Percentiles rank a stretch among this genome's conserved stretches.
phyloP scores from a whole-genome alignment of 2,329 filamentous ascomycete species.

The Chaetomiaceae sp. region DNA sequence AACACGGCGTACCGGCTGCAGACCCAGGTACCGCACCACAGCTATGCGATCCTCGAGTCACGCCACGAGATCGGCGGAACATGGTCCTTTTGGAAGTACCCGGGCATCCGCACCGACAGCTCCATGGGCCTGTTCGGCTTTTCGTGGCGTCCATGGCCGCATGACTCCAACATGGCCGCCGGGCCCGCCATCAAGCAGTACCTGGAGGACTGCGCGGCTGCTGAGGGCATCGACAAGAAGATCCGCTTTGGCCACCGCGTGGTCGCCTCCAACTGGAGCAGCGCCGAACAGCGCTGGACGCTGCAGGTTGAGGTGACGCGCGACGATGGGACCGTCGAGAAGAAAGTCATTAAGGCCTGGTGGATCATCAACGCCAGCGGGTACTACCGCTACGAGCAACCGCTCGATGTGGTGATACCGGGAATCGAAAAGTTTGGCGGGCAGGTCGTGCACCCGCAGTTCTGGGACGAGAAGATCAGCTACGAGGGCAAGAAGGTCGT shows the following conservation, averaged over 20 bases:
- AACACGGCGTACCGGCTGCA: conserved; percentile 66
- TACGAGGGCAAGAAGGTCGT: conserved; percentile 63
- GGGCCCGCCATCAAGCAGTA: conserved; percentile 51
- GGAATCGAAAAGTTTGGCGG: conserved; percentile 64
- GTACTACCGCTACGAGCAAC: conserved; percentile 68
- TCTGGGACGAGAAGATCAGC: conserved; percentile 67
- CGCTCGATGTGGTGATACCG: conserved; percentile 57
- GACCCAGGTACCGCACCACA: conserved; percentile 48
- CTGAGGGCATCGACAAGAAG: conserved; percentile 48
- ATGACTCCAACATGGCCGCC: conserved; percentile 47
- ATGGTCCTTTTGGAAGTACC: conserved; percentile 74
- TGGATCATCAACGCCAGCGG: conserved; percentile 56
- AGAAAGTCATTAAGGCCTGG: conserved; percentile 41
- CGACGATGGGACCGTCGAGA: conserved; percentile 34
- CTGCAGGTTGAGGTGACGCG: conserved; percentile 40
- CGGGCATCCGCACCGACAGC: conserved; percentile 65
- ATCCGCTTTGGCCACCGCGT: conserved; percentile 50
- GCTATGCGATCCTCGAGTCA: conserved; percentile 63
- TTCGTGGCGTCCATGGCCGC: conserved; percentile 65
- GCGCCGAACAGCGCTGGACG: conserved; percentile 51
- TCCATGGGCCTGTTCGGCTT: conserved; percentile 60
- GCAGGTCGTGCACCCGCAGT: conserved; percentile 63
- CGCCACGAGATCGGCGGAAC: conserved; percentile 66
- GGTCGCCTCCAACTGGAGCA: conserved; percentile 48
- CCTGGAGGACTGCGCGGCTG: conserved; percentile 45